These are phyloP conservation scores for Aspergillus nidulans DNA, from an alignment of 495 filamentous ascomycete genomes.

Conservation along the genomic window DNA sequence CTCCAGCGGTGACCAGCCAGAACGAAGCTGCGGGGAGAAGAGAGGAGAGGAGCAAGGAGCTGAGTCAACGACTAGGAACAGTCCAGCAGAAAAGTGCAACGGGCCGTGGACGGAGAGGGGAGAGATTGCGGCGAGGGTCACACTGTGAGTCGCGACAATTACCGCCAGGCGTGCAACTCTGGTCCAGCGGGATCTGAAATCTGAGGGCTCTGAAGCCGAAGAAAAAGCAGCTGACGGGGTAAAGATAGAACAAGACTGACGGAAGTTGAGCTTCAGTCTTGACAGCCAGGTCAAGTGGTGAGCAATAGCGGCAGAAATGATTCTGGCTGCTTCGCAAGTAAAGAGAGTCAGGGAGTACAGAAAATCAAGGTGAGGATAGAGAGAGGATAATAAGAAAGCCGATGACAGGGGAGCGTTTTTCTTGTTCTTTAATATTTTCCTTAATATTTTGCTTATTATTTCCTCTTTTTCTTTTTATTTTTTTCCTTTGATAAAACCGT, in stretches of 20 bases:
- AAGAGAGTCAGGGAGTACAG: background rate
- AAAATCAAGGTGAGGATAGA: background rate
- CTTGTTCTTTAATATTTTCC: too few species aligned
- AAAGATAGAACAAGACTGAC: too few species aligned
- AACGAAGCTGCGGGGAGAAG: conserved; percentile 11
- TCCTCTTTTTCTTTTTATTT: background rate
- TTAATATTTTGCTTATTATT: background rate
- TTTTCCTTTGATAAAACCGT: background rate
- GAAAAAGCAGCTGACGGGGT: too few species aligned
- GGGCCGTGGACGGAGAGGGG: background rate
- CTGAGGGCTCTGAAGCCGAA: background rate
- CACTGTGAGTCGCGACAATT: conserved; percentile 6
- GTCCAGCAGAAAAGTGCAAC: background rate
- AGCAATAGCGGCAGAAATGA: too few species aligned
- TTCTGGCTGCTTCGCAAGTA: too few species aligned
- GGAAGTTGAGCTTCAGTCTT: too few species aligned
- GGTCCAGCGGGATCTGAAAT: background rate
- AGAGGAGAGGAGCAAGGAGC: conserved; percentile 5
- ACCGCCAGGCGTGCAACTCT: background rate
- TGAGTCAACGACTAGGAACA: conserved; percentile 1
- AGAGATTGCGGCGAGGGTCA: conserved; percentile 7
- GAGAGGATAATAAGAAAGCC: background rate
- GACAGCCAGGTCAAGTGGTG: too few species aligned
- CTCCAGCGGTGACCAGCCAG: conserved; percentile 17
- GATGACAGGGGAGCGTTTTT: background rate